Conservation (phyloP, 371 early-diverging fungal species). For the Apophysomyces elegans region DNA sequence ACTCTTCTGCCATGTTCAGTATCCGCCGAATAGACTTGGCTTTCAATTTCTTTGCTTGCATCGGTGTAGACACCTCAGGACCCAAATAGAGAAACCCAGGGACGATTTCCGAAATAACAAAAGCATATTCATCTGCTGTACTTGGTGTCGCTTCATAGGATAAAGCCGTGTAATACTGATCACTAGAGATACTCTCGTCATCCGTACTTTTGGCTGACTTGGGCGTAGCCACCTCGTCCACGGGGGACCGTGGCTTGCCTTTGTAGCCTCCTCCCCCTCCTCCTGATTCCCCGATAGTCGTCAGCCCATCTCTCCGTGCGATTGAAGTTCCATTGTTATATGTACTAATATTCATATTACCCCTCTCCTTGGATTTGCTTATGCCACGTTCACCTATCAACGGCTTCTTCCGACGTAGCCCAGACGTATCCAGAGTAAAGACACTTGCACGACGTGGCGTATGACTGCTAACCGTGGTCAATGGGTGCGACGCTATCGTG, state of each 20-base stretch:
- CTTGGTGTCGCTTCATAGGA: conserved; percentile 28
- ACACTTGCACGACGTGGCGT: conserved; percentile 43
- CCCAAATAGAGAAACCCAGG: conserved; percentile 63
- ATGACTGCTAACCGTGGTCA: conserved; percentile 15
- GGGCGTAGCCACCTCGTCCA: too few relatives aligned
- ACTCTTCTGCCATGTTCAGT: conserved; percentile 70
- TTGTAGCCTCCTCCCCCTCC: neutral
- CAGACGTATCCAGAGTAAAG: conserved; percentile 43
- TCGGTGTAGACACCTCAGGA: conserved; percentile 56
- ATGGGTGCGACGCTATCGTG: conserved; percentile 23
- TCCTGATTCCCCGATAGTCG: neutral
- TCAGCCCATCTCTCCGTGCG: neutral
- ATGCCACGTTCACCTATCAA: neutral
- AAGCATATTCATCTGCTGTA: conserved; percentile 36
- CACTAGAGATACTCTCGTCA: neutral
- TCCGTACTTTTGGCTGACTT: neutral
- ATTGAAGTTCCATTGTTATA: too few relatives aligned
- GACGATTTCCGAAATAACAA: conserved; percentile 63
- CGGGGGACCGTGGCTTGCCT: neutral
- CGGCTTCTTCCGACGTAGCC: neutral
- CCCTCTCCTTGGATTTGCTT: neutral
- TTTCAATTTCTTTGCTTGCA: conserved; percentile 45
- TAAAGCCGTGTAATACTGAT: conserved; percentile 11
- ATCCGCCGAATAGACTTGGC: conserved; percentile 52
- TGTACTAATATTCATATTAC: neutral